phyloP scores from a whole-genome alignment of 2,329 filamentous ascomycete genomes.

The Penicillium sp. region DNA sequence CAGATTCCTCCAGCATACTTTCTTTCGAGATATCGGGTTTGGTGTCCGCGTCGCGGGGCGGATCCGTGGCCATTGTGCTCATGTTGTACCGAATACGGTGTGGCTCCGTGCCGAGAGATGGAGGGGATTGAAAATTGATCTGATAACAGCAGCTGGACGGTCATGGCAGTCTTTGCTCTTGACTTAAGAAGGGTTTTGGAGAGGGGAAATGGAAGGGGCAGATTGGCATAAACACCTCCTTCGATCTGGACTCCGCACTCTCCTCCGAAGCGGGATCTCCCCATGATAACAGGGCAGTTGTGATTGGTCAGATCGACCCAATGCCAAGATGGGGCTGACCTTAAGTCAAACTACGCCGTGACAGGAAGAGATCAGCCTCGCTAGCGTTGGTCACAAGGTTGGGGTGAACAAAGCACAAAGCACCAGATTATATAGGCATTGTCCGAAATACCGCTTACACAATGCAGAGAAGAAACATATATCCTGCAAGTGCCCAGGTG shows the following conservation, averaged over 20 bases:
- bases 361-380: background rate
- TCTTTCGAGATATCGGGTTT: background rate
- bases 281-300: background rate
- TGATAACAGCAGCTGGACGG: background rate
- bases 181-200: background rate
- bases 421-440: too few species aligned
- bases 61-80: background rate
- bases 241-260: background rate
- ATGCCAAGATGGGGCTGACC: background rate
- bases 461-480: background rate
- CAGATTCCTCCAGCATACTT: background rate
- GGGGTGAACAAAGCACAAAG: background rate
- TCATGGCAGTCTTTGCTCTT: too few species aligned
- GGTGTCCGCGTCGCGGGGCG: background rate
- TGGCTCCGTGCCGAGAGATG: too few species aligned
- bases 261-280: background rate
- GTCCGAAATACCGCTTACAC: too few species aligned
- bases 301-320: background rate
- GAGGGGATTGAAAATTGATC: too few species aligned
- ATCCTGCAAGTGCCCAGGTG: too few species aligned
- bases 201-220: background rate
- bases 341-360: background rate
- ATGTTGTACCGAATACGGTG: background rate
- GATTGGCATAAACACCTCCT: background rate
- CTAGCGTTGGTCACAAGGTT: background rate